A percentile compares a stretch with the other conserved stretches of the same genome.
phyloP scores from a whole-genome alignment of 805 yeast genomes.

The Candida maris region DNA sequence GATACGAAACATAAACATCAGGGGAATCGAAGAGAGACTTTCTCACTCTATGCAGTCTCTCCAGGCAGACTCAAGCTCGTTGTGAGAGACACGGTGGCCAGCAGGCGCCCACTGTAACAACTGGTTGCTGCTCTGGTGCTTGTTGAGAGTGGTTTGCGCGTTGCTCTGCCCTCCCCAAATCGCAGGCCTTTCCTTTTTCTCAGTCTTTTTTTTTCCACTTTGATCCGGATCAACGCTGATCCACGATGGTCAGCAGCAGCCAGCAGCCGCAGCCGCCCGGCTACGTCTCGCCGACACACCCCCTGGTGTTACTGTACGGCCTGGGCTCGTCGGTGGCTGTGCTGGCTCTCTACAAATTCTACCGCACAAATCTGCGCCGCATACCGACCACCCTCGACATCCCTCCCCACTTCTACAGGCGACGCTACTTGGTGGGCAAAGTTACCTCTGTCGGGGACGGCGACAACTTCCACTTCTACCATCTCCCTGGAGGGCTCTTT shows the following conservation, averaged over 20 bases:
- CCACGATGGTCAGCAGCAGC: neutral
- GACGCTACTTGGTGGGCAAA: conserved; percentile 54
- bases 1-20: too few relatives aligned
- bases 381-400: conserved; percentile 47
- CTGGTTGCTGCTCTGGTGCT: too few relatives aligned
- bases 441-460: conserved; percentile 95
- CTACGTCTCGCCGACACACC: conserved; percentile 23
- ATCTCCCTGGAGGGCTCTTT: conserved; percentile 84
- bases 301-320: conserved; percentile 29
- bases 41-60: too few relatives aligned
- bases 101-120: too few relatives aligned
- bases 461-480: conserved; percentile 89
- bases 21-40: too few relatives aligned
- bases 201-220: too few relatives aligned
- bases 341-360: conserved; percentile 42
- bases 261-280: neutral
- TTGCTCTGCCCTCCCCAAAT: too few relatives aligned
- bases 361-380: conserved; percentile 45
- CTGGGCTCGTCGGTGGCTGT: conserved; percentile 30
- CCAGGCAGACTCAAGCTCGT: too few relatives aligned
- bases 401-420: conserved; percentile 44
- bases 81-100: too few relatives aligned
- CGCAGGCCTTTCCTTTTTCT: too few relatives aligned
- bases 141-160: too few relatives aligned
- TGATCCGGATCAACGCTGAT: too few relatives aligned